These are phyloP conservation scores for Luffa aegyptiaca DNA, from an alignment of 306 rosid genomes.

Conservation along the genomic window DNA sequence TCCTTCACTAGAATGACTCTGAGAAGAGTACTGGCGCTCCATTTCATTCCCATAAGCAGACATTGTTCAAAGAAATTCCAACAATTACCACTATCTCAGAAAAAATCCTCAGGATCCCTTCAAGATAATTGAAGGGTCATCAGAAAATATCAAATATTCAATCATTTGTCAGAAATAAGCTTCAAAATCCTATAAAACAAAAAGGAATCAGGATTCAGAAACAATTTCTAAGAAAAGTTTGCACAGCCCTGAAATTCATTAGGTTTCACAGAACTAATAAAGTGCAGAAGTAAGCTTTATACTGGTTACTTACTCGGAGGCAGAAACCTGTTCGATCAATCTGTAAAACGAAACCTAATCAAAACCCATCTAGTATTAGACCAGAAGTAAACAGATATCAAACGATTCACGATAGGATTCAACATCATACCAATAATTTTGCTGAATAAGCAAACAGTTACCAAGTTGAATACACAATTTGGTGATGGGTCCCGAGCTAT, in stretches of 20 bases:
- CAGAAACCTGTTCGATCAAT: not conserved
- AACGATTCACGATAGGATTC: not conserved
- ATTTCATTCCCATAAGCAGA: slow-evolving; percentile 57
- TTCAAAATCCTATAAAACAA: not conserved
- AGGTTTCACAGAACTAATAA: not conserved
- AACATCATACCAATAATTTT: not conserved
- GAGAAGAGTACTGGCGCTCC: slow-evolving; percentile 51
- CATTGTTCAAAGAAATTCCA: slow-evolving; percentile 27
- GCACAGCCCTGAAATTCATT: not conserved
- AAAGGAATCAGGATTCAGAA: not conserved
- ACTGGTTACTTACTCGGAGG: not conserved
- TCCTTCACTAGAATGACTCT: slow-evolving; percentile 25
- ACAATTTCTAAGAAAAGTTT: not conserved
- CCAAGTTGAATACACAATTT: not conserved
- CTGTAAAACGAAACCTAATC: not conserved
- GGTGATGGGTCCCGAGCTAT: not conserved
- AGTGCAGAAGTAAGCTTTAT: not conserved
- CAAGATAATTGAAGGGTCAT: slow-evolving; percentile 22
- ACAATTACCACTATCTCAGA: slow-evolving; percentile 16
- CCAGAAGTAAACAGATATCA: not conserved
- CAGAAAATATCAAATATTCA: slow-evolving; percentile 16
- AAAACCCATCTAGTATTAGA: not conserved
- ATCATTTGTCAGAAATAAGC: not conserved
- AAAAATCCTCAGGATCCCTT: slow-evolving; percentile 15
- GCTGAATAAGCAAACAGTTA: not conserved